These are phyloP conservation scores for Mycena sanguinolenta DNA, from an alignment of 768 basidiomycete species.

Conservation along the genomic window DNA sequence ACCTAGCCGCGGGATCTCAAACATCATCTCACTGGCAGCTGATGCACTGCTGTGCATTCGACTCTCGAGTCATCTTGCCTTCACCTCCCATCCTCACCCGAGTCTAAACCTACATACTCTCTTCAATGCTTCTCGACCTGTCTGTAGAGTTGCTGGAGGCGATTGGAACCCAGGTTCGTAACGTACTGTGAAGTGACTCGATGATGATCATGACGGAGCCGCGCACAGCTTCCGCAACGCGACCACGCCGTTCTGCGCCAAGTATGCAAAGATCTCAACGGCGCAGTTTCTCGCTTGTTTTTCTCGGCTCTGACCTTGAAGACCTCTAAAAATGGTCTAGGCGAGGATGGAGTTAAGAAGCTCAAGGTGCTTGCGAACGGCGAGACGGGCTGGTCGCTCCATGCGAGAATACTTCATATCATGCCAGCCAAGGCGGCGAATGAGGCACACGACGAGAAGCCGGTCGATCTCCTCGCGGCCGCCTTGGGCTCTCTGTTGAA, in stretches of 20 bases:
- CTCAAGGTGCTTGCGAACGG: constrained; percentile 1
- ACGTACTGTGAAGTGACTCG: not conserved
- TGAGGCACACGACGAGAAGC: not conserved
- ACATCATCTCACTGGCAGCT: too few relatives aligned
- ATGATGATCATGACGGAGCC: not conserved
- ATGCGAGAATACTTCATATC: not conserved
- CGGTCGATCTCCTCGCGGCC: not conserved
- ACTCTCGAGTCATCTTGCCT: too few relatives aligned
- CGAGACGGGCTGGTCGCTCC: not conserved
- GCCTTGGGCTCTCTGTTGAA: not conserved
- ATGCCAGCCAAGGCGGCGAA: not conserved
- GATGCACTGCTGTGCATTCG: too few relatives aligned
- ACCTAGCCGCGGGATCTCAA: too few relatives aligned
- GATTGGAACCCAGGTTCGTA: not conserved
- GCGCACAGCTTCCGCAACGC: not conserved
- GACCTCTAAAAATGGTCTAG: not conserved
- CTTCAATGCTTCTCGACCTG: not conserved
- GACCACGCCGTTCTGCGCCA: not conserved
- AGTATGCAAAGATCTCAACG: not conserved
- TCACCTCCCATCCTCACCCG: too few relatives aligned
- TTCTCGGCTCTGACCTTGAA: constrained; percentile 2
- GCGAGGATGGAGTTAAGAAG: constrained; percentile 3
- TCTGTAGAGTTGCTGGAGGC: not conserved
- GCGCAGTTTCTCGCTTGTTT: not conserved
- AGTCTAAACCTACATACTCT: too few relatives aligned